Percentiles rank a stretch among this genome's conserved stretches.
Conservation (phyloP, 106 monocot species). For the Allium cepa region DNA sequence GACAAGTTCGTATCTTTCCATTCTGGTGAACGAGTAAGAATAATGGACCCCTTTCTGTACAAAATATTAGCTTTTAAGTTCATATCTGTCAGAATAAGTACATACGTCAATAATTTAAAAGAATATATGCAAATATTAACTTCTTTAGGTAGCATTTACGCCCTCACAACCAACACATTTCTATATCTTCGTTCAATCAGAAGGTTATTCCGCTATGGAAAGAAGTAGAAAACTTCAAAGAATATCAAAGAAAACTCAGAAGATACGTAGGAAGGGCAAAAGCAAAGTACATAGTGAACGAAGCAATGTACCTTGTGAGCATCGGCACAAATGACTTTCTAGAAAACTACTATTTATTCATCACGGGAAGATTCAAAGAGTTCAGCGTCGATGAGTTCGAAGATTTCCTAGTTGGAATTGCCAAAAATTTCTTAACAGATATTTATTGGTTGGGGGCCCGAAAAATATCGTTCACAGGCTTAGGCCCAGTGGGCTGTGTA, state of each 20-base stretch:
- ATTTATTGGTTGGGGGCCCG: constrained; percentile 61
- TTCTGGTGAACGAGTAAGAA: too few relatives aligned
- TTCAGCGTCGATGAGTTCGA: constrained; percentile 36
- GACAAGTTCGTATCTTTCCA: too few relatives aligned
- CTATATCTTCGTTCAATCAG: not conserved
- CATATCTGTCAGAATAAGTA: not conserved
- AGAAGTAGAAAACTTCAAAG: constrained; percentile 54
- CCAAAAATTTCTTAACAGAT: constrained; percentile 37
- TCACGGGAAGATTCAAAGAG: constrained; percentile 29
- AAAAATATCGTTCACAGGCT: constrained; percentile 47
- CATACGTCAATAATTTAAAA: not conserved
- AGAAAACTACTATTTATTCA: constrained; percentile 43
- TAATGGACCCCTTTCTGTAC: too few relatives aligned
- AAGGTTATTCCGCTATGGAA: constrained; percentile 49
- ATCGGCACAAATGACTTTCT: constrained; percentile 67
- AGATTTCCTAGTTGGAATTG: constrained; percentile 44
- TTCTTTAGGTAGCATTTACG: not conserved
- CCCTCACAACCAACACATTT: not conserved
- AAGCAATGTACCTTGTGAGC: constrained; percentile 47
- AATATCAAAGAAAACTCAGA: constrained; percentile 23
- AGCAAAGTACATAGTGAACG: constrained; percentile 25
- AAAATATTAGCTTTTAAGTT: too few relatives aligned
- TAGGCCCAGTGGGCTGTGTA: constrained; percentile 66
- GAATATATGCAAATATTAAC: not conserved
- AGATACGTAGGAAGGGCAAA: constrained; percentile 13